Evolutionary conservation across 208 protist species (phyloP).

Genomic region (Vickermania spadyakhi): DNA sequence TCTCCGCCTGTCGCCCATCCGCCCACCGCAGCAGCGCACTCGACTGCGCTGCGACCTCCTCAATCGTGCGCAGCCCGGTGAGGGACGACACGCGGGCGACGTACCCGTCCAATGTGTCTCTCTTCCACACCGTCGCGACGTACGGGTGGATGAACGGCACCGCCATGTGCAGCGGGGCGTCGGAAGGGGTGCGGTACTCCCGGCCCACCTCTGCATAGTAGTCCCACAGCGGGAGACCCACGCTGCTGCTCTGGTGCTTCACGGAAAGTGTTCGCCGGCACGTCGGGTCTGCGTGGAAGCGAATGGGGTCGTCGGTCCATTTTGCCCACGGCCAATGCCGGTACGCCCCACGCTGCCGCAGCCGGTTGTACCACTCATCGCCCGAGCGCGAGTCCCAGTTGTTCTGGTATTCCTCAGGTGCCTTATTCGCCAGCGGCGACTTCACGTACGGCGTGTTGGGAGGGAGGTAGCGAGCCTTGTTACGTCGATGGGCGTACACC

Average conservation of each 20-base stretch:
- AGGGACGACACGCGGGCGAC: no score
- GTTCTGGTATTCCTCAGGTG: slow-evolving; percentile 67
- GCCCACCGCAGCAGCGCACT: slow-evolving; percentile 16
- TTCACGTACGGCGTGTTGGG: slow-evolving; percentile 35
- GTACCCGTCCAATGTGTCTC: no score
- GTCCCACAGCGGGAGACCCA: slow-evolving; percentile 61
- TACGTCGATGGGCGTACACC: slow-evolving; percentile 69
- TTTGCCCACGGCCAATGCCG: slow-evolving; percentile 68
- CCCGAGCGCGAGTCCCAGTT: slow-evolving; percentile 61
- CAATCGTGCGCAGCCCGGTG: slow-evolving; percentile 39
- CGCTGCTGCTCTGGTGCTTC: slow-evolving; percentile 17
- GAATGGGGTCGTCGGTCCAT: slow-evolving; percentile 66
- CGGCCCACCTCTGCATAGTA: slow-evolving; percentile 66
- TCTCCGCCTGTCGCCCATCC: no score
- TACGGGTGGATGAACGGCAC: slow-evolving; percentile 71
- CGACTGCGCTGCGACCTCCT: slow-evolving; percentile 15
- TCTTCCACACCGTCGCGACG: slow-evolving; percentile 51
- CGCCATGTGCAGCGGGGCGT: slow-evolving; percentile 61
- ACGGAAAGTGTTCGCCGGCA: slow-evolving; percentile 42
- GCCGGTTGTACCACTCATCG: slow-evolving; percentile 71
- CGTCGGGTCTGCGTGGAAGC: slow-evolving; percentile 35
- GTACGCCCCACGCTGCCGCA: slow-evolving; percentile 53
- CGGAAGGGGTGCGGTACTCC: slow-evolving; percentile 47
- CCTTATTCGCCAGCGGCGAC: slow-evolving; percentile 56
- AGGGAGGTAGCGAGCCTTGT: slow-evolving; percentile 41